Conservation (phyloP, 192 early-diverging fungal species). For the Backusella morwellensis region DNA sequence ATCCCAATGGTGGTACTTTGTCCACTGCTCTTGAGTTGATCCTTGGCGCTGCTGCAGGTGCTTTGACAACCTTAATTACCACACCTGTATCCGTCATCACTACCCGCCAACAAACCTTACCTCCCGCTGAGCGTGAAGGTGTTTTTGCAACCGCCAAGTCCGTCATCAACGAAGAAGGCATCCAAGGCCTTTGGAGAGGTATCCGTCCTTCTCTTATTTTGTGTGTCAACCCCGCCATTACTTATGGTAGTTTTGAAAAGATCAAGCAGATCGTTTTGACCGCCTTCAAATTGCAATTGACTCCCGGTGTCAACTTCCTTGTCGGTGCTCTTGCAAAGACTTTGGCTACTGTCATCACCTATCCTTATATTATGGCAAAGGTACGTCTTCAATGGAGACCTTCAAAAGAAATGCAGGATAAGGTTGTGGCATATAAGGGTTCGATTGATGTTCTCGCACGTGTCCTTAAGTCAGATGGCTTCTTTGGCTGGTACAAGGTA, state of each 20-base stretch:
- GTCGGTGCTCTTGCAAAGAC: slow-evolving; percentile 93
- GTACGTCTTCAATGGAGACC: slow-evolving; percentile 93
- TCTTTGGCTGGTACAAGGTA: slow-evolving; percentile 94
- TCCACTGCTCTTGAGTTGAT: slow-evolving; percentile 85
- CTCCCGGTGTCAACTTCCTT: slow-evolving; percentile 81
- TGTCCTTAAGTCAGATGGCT: slow-evolving; percentile 75
- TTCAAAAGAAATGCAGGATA: slow-evolving; percentile 58
- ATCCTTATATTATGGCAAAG: slow-evolving; percentile 99
- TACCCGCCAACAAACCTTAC: slow-evolving; percentile 90
- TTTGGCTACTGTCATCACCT: slow-evolving; percentile 80
- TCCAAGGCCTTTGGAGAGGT: slow-evolving; percentile 86
- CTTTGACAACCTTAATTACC: slow-evolving; percentile 84
- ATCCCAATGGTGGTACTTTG: slow-evolving; percentile 51
- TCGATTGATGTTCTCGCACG: slow-evolving; percentile 84
- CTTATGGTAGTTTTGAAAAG: slow-evolving; percentile 93
- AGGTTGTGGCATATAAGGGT: slow-evolving; percentile 67
- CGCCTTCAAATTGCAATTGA: slow-evolving; percentile 50
- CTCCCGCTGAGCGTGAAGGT: slow-evolving; percentile 58
- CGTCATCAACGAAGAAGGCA: slow-evolving; percentile 80
- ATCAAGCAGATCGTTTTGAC: slow-evolving; percentile 61
- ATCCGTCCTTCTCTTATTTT: slow-evolving; percentile 90
- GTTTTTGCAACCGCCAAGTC: slow-evolving; percentile 63
- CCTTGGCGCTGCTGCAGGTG: slow-evolving; percentile 89
- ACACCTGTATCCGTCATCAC: slow-evolving; percentile 94
- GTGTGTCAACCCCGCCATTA: slow-evolving; percentile 95